phyloP scores from a whole-genome alignment of 139 green algal genomes.

The Trebouxia sp. region DNA sequence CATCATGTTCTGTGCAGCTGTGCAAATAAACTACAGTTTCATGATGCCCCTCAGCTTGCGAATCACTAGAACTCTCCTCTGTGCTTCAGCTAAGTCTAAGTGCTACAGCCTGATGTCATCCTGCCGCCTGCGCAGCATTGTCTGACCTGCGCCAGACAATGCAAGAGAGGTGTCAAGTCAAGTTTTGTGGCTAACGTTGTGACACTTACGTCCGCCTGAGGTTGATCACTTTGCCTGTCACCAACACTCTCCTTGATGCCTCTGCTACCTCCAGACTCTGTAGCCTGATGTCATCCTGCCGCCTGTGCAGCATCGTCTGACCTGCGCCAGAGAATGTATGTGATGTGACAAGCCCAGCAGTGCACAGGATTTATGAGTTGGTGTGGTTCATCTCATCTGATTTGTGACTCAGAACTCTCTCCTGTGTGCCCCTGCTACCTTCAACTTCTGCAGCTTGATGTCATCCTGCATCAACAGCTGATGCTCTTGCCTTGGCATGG shows the following conservation, averaged over 20 bases:
- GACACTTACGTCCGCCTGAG: too few species aligned
- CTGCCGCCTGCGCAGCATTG: conserved; percentile 58
- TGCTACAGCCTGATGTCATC: conserved; percentile 72
- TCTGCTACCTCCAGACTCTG: conserved; percentile 63
- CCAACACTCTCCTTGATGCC: conserved; percentile 21
- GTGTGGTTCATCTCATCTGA: too few species aligned
- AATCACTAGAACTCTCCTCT: conserved; percentile 6
- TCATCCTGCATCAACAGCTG: conserved; percentile 76
- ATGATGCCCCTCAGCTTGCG: conserved; percentile 51
- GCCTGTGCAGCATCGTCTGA: conserved; percentile 49
- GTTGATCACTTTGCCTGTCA: too few species aligned
- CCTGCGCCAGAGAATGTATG: conserved; percentile 35
- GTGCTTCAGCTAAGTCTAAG: conserved; percentile 55
- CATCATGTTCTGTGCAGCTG: too few species aligned
- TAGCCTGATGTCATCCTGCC: conserved; percentile 73
- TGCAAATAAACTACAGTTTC: too few species aligned
- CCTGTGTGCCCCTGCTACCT: conserved; percentile 48
- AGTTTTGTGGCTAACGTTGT: too few species aligned
- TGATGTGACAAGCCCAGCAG: too few species aligned
- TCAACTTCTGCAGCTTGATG: conserved; percentile 60
- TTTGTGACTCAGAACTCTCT: too few species aligned
- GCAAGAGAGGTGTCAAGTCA: too few species aligned
- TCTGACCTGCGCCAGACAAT: conserved; percentile 42
- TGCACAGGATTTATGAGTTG: too few species aligned
- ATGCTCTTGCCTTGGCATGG: too few species aligned